Percentiles rank a stretch among this genome's conserved stretches.
These are phyloP conservation scores for Sclerotinia sclerotiorum DNA, from an alignment of 2,329 filamentous ascomycete genomes.

Conservation along the genomic window DNA sequence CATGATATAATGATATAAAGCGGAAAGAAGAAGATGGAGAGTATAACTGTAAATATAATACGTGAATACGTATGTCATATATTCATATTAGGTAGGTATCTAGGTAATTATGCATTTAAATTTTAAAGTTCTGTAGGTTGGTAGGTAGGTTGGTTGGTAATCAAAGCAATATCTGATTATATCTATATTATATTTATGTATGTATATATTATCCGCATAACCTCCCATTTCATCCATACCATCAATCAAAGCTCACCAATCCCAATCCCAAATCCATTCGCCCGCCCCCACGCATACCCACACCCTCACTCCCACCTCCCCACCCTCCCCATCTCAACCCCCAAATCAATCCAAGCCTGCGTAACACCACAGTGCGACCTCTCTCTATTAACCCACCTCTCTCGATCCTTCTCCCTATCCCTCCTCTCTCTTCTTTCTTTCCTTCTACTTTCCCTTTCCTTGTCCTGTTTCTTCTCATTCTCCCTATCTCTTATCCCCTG, in stretches of 20 bases:
- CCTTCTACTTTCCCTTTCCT: background rate
- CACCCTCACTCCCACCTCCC: too few relatives aligned
- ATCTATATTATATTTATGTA: too few relatives aligned
- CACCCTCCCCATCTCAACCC: background rate
- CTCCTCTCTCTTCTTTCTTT: background rate
- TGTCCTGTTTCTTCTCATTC: background rate
- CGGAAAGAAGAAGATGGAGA: too few relatives aligned
- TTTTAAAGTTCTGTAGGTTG: too few relatives aligned
- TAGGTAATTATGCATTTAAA: too few relatives aligned
- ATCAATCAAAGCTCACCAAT: background rate
- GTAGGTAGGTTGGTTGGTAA: too few relatives aligned
- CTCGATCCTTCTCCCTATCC: background rate
- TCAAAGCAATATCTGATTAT: background rate
- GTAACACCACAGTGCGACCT: background rate
- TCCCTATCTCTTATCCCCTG: background rate
- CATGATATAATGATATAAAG: too few relatives aligned
- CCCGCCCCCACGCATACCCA: too few relatives aligned
- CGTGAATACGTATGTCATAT: too few relatives aligned
- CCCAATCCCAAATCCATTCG: background rate
- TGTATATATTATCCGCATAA: too few relatives aligned
- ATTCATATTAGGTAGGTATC: too few relatives aligned
- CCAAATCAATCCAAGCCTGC: conserved; percentile 7
- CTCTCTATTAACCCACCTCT: background rate
- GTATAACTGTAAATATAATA: too few relatives aligned
- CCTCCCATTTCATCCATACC: background rate